Percentiles rank a stretch among this genome's conserved stretches.
These are phyloP conservation scores for Metschnikowia chrysomelidarum DNA, from an alignment of 805 yeast genomes.

Conservation along the genomic window DNA sequence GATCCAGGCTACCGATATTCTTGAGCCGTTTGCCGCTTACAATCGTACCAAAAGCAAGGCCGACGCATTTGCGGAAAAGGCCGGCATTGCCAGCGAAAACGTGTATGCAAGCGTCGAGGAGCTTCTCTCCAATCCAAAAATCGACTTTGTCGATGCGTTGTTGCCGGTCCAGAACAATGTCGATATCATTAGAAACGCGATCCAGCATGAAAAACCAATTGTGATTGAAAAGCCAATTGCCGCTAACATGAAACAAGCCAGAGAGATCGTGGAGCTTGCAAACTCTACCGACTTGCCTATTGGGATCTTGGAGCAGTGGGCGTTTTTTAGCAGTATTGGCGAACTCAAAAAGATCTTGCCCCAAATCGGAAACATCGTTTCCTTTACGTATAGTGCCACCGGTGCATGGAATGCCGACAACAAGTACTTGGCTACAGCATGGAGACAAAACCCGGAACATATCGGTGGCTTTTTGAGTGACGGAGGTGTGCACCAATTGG, in stretches of 20 bases:
- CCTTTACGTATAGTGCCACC: constrained; percentile 71
- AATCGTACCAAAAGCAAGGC: constrained; percentile 88
- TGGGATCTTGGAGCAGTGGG: constrained; percentile 83
- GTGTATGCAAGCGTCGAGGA: constrained; percentile 62
- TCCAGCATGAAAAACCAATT: constrained; percentile 74
- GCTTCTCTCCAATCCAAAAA: constrained; percentile 60
- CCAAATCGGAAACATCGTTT: constrained; percentile 68
- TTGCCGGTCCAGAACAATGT: constrained; percentile 85
- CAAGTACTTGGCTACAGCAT: constrained; percentile 66
- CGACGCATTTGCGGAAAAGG: constrained; percentile 65
- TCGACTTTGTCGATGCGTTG: constrained; percentile 80
- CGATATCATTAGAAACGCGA: constrained; percentile 65
- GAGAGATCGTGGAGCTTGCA: constrained; percentile 68
- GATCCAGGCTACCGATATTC: constrained; percentile 47
- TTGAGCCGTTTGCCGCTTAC: constrained; percentile 66
- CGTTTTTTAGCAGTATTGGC: constrained; percentile 59
- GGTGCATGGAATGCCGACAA: constrained; percentile 64
- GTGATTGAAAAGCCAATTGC: constrained; percentile 91
- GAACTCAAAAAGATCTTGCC: constrained; percentile 55
- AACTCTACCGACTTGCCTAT: constrained; percentile 64
- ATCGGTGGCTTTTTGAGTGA: constrained; percentile 91
- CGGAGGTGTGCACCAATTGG: constrained; percentile 96
- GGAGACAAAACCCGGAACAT: constrained; percentile 92
- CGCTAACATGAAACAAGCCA: constrained; percentile 77
- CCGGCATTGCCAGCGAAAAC: constrained; percentile 48